Evolutionary conservation across 2,329 filamentous ascomycete genomes (phyloP), one percentile per base, ranked within the genome.

Genomic region (Raffaelea deltoideospora): DNA sequence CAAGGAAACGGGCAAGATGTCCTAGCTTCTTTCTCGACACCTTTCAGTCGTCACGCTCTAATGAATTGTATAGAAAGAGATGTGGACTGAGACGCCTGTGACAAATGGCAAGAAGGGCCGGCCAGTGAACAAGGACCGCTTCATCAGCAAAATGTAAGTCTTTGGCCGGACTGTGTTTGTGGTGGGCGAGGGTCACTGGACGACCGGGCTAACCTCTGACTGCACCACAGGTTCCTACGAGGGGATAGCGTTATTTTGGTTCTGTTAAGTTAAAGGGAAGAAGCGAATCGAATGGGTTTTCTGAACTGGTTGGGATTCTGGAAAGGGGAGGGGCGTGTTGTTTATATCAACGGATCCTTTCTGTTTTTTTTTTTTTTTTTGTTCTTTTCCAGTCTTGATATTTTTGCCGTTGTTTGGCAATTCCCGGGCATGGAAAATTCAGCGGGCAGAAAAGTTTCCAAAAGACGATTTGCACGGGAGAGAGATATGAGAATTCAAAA

Each of bases 31-130:
- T n/a, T n/a, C n/a, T n/a, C n/a, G n/a, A n/a, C 31, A 19, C 11
- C 8, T 6, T 14, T 6, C 19, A n/a, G 3, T 10, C 11, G 19
- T 18, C 22, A 5, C 14, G 10, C 7, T 4, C n/a, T 21, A 30
- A 26, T 17, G 21, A 29, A 9, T 4, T 31, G 7, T n/a, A 21
- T 30, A 43, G 40, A 92, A 92, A 69, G 90, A 98, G 65, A 96
- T 98, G 88, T 98, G 90, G 90, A 95, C 87, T 10, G 90, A 98
- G 64, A 90, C 82, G 38, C 86, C 88, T 34, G 69, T 83, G 52
- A 76, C 81, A 18, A 79, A 78, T 46, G 88, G 88, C 47, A 90
- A 88, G 67, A 87, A 86, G 63, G 87, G 87, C 38, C 69, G 80
- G 51, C 77, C 81, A 31, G 84, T 96, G 44, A 98, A 98, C 66